Base-by-base conservation (phyloP, 1,139 yeast genomes). In the Diutina scorzettiae region DNA sequence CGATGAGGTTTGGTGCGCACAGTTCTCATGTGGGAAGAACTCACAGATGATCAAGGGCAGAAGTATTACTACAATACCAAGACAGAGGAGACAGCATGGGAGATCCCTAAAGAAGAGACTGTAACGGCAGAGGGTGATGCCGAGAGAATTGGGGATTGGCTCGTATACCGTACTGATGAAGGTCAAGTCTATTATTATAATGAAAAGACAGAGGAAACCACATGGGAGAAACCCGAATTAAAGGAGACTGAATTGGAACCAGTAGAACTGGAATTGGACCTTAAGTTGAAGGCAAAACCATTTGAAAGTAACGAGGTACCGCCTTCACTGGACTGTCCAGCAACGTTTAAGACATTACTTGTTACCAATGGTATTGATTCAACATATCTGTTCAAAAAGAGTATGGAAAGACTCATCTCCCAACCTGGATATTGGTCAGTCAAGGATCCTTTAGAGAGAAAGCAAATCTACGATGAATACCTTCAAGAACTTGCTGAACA, bases 21-120 rank as follows among this genome's bases (percentile, higher is more conserved):
- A n/a, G n/a, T n/a, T n/a, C 11, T 11, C n/a, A 33, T 34, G 39
- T 86, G 96, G 96, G 78, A 75, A 55, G 72, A 77, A 47, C 71
- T 74, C 18, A 63, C 63, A 33, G 86, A 81, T 49, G 75, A 73
- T 11, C 74, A 76, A 33, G 94, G 94, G 0, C 68, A 81, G 34
- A 64, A 65, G 1, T 89, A 87, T 60, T 87, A 81, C 58, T 84
- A 77, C 57, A 78, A 87, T 50, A 47, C 73, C 1, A 67, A 55
- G 31, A 81, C 93, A 0, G 73, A 76, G 43, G 78, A 78, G 51
- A 79, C 95, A 0, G 75, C 80, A 41, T 87, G 96, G 95, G 84
- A 81, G 7, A 74, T 78, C 48, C 96, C 96, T 0, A n/a, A n/a
- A n/a, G n/a, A n/a, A n/a, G 75, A 64, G 24, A 43, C 37, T 2